Conservation (phyloP, 305 asterid genomes). For the Solanum hybrid region DNA sequence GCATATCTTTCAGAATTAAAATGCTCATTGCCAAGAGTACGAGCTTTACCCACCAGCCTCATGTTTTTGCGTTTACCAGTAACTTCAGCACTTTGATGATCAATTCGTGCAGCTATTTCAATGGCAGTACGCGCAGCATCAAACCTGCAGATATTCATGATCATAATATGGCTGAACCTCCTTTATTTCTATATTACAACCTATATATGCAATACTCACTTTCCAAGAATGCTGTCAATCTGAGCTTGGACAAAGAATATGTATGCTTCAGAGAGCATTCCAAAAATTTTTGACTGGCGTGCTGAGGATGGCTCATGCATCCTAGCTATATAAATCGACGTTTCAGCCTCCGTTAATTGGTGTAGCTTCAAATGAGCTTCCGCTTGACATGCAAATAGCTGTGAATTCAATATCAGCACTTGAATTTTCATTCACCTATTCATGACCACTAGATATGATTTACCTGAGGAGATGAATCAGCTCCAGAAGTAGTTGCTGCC, state of each 20-base stretch:
- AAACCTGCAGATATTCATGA: constrained; percentile 41
- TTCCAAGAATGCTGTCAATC: constrained; percentile 60
- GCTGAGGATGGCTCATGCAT: constrained; percentile 18
- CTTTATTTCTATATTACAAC: not conserved
- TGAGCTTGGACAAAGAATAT: constrained; percentile 47
- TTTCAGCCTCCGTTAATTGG: constrained; percentile 50
- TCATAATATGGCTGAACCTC: constrained; percentile 7
- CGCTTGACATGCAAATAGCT: constrained; percentile 82
- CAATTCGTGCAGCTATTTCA: constrained; percentile 58
- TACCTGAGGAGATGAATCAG: constrained; percentile 79
- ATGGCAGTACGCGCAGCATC: constrained; percentile 46
- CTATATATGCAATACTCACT: constrained; percentile 32
- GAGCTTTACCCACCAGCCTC: constrained; percentile 57
- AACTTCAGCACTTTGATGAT: constrained; percentile 48
- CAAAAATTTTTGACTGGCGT: constrained; percentile 39
- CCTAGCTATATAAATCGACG: constrained; percentile 28
- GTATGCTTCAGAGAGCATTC: constrained; percentile 65
- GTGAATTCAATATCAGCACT: constrained; percentile 27
- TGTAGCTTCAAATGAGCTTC: constrained; percentile 83
- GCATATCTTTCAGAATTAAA: constrained; percentile 67
- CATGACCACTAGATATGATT: not conserved
- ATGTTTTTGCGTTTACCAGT: constrained; percentile 34
- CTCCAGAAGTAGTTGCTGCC: constrained; percentile 70
- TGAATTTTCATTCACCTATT: not conserved
- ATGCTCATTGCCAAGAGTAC: constrained; percentile 74